These are phyloP conservation scores for Verticillium longisporum DNA, from an alignment of 2,329 filamentous ascomycete species.

Conservation along the genomic window DNA sequence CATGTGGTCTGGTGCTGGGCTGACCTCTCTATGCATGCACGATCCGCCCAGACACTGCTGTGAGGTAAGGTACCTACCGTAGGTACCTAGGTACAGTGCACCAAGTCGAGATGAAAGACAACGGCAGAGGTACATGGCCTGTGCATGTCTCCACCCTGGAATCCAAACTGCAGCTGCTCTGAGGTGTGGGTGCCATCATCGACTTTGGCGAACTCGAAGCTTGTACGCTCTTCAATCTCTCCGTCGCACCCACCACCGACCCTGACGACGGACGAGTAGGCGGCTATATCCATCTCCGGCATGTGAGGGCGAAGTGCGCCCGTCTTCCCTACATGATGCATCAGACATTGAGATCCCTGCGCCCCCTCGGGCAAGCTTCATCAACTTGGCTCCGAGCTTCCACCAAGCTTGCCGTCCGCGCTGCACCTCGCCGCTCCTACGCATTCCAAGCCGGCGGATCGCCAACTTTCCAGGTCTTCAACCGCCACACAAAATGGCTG, in stretches of 20 bases:
- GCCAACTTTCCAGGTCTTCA: constrained; percentile 85
- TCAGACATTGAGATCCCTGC: constrained; percentile 7
- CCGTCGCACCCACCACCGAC: background rate
- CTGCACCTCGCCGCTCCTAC: constrained; percentile 48
- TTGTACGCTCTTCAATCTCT: background rate
- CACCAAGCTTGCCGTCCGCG: background rate
- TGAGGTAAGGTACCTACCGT: background rate
- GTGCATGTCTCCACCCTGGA: background rate
- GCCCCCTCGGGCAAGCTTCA: constrained; percentile 4
- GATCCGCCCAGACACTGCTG: no score
- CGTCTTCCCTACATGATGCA: constrained; percentile 5
- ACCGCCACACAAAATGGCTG: constrained; percentile 76
- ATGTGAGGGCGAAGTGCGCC: background rate
- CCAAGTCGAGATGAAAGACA: background rate
- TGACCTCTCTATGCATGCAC: no score
- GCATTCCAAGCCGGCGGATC: constrained; percentile 72
- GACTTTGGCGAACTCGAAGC: background rate
- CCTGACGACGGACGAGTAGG: background rate
- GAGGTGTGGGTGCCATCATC: background rate
- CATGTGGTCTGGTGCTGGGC: no score
- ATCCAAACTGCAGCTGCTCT: background rate
- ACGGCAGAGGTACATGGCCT: background rate
- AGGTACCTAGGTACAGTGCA: background rate
- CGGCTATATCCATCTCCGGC: background rate
- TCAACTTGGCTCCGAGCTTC: constrained; percentile 2